These are phyloP conservation scores for Zygosaccharomyces sapae DNA, from an alignment of 1,139 yeast genomes.

Conservation along the genomic window DNA sequence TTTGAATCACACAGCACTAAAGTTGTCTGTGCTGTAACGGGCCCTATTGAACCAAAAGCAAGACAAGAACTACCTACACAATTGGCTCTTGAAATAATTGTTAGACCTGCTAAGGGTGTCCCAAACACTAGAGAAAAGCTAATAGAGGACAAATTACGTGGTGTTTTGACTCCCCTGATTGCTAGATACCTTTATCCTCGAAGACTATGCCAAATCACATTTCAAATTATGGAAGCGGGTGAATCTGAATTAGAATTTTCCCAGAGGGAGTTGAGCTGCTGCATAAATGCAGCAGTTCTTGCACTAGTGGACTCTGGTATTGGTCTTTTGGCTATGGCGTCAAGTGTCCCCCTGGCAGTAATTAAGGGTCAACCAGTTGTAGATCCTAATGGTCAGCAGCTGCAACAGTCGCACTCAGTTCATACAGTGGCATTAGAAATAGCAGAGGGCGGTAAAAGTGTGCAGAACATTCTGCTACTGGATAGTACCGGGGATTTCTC, in stretches of 20 bases:
- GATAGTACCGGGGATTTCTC: slow-evolving; percentile 73
- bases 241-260: slow-evolving; percentile 40
- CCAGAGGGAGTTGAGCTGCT: slow-evolving; percentile 59
- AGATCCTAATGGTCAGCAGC: slow-evolving; percentile 43
- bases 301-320: slow-evolving; percentile 80
- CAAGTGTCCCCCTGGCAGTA: slow-evolving; percentile 49
- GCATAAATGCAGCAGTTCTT: slow-evolving; percentile 65
- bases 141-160: slow-evolving; percentile 65
- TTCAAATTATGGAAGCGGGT: slow-evolving; percentile 71
- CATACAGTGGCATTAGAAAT: slow-evolving; percentile 68
- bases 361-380: slow-evolving; percentile 38
- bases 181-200: slow-evolving; percentile 73
- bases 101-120: slow-evolving; percentile 74
- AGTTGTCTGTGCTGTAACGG: slow-evolving; percentile 73
- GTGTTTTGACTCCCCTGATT: slow-evolving; percentile 58
- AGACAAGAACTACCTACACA: slow-evolving; percentile 82
- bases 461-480: slow-evolving; percentile 54
- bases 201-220: slow-evolving; percentile 76
- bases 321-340: slow-evolving; percentile 59
- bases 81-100: slow-evolving; percentile 73
- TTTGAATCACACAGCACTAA: slow-evolving; percentile 49
- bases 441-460: slow-evolving; percentile 42
- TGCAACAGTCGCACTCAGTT: slow-evolving; percentile 48
- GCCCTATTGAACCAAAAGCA: slow-evolving; percentile 82
- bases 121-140: slow-evolving; percentile 73